Base-by-base conservation (phyloP, 768 basidiomycete species). In the Pleurotus tuoliensis region DNA sequence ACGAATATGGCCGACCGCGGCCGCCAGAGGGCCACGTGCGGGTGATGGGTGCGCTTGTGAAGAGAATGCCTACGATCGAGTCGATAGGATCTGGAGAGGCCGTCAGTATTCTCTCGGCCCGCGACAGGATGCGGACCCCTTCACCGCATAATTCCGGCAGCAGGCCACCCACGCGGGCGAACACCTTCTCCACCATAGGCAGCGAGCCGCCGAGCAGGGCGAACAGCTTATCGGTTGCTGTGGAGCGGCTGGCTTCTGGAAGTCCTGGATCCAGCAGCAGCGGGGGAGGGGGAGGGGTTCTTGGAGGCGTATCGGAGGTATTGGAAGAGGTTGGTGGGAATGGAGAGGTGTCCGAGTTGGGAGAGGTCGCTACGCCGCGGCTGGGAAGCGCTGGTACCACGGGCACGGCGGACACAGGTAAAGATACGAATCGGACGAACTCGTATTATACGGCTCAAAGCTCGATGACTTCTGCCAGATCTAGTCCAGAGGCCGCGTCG, bases 61-160 rank as follows among this genome's bases (percentile, higher is more conserved):
- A 80, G 51, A 86, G 90, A 39, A 90, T 92, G 89, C 84, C 88
- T 16, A 91, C 90, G 25, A 91, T 91, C 59, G 88, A 90, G 66
- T 84, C 82, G 43, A 76, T 90, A 67, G 88, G 87, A 40, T 87
- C 85, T 15, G 77, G 81, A 50, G 89, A 92, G 58, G 58, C 73
- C 48, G 69, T 66, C 39, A 71, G 70, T 58, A 66, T 72, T 47
- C 61, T 66, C n/a, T 67, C 66, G 4, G 64, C 62, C 39, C 59
- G 59, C 39, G 58, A 62, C 24, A 50, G 64, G 37, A 64, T 67
- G 57, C 48, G 24, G 56, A 60, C 58, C 64, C 55, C 53, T 43
- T 40, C 62, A 55, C 56, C 61, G 18, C 61, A 59, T 18, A 41
- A 59, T 25, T 66, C 66, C 6, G 56, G 66, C 1, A 75, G 74